Base-by-base conservation (phyloP, 208 protist species). In the Plasmodiophora brassicae region DNA sequence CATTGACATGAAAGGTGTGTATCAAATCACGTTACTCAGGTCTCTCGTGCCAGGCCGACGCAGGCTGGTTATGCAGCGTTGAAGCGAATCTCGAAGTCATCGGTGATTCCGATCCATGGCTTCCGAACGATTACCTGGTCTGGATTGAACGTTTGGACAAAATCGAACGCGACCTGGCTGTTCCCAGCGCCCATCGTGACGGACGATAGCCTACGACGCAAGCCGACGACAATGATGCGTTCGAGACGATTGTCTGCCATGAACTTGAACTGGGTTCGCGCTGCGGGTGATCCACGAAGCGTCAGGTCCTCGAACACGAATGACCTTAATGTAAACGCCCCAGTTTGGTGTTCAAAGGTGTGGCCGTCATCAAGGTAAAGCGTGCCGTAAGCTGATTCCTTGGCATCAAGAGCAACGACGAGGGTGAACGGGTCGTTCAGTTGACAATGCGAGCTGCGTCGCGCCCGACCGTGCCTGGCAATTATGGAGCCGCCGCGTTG, bases 401-500 rank as follows among this genome's bases (percentile, higher is more conserved):
- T 1, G 39, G 50, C 60, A 86, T 91, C 89, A 0, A 91, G 85
- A 0, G 91, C 91, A 1, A 93, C 71, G 20, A 92, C n/a, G 22
- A 94, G 78, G 22, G 93, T 92, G 53, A 90, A 93, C 25, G 93
- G 93, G 60, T 94, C 92, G 14, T 94, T 57, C 8, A 89, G 87
- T 60, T 96, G 96, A 1, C 93, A 92, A 46, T 85, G 84, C 0
- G 94, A 95, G 53, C 89, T 95, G 86, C 96, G 93, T 54, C 97
- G 93, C 0, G 96, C 85, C 39, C 97, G 93, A 71, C 98, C 91
- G 90, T 97, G 95, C 46, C 93, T 92, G 1, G 96, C 94, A 39
- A 99, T 85, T 57, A 99, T 94, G 85, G 94, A 92, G 38, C 97
- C 97, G 44, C 95, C 96, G 32, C 95, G 91, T 46, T 98, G 87